These are phyloP conservation scores for Kregervanrija delftensis DNA, from an alignment of 805 yeast genomes.

Conservation along the genomic window DNA sequence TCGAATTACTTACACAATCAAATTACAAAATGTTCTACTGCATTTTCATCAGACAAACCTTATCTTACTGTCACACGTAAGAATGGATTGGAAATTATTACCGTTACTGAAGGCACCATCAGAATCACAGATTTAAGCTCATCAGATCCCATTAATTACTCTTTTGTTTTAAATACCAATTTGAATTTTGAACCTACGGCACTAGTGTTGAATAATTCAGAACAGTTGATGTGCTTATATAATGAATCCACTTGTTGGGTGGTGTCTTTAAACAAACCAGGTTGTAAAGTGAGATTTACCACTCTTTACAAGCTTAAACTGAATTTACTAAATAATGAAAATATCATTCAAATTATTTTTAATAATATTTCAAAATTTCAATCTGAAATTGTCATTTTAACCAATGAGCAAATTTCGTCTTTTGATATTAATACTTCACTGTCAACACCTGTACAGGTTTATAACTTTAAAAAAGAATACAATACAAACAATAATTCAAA, in stretches of 20 bases:
- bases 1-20: conserved; percentile 4
- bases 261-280: conserved; percentile 15
- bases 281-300: conserved; percentile 13
- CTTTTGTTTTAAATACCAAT: conserved; percentile 7
- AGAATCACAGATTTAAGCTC: conserved; percentile 13
- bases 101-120: conserved; percentile 16
- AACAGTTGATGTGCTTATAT: conserved; percentile 23
- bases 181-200: conserved; percentile 22
- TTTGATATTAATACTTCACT: conserved; percentile 29
- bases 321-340: conserved; percentile 14
- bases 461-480: conserved; percentile 14
- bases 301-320: conserved; percentile 7
- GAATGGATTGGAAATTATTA: conserved; percentile 22
- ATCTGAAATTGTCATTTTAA: conserved; percentile 37
- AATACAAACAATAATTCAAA: conserved; percentile 17
- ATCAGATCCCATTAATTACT: background rate
- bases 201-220: conserved; percentile 18
- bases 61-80: conserved; percentile 20
- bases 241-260: conserved; percentile 12
- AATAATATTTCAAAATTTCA: conserved; percentile 36
- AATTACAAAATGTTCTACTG: conserved; percentile 6
- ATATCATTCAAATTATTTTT: conserved; percentile 36
- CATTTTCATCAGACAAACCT: conserved; percentile 10
- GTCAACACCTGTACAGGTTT: conserved; percentile 14
- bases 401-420: conserved; percentile 28